Evolutionary conservation across 768 basidiomycete species (phyloP).

Genomic region (Suillus luteus): DNA sequence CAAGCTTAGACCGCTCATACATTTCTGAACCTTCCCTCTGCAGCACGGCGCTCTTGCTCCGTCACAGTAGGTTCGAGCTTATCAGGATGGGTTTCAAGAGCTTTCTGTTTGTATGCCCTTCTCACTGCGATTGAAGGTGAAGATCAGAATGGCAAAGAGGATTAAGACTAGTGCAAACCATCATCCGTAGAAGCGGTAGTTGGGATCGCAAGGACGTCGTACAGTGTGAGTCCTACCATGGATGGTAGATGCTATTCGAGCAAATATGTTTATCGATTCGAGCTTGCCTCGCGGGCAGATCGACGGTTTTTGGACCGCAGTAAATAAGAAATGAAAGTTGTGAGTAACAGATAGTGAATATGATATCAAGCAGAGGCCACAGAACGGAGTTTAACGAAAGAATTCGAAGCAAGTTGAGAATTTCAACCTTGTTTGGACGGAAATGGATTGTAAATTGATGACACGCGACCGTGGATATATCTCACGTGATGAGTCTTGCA

Average conservation of each 20-base stretch:
- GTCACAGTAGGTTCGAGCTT: conserved; percentile 59
- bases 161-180: conserved; percentile 35
- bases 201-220: conserved; percentile 48
- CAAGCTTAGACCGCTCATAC: conserved; percentile 40
- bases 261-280: not conserved
- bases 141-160: conserved; percentile 2
- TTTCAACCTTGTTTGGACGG: not conserved
- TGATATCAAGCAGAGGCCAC: not conserved
- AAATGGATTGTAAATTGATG: not conserved
- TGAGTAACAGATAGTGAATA: not conserved
- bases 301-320: not conserved
- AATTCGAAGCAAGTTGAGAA: conserved; percentile 1
- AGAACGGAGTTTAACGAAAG: not conserved
- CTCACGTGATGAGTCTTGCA: not conserved
- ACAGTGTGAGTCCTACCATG: conserved; percentile 37
- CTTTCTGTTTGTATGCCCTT: conserved; percentile 66
- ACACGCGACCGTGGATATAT: not conserved
- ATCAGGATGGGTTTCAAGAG: conserved; percentile 73
- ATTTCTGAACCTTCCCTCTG: conserved; percentile 62
- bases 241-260: conserved; percentile 19
- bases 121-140: conserved; percentile 46
- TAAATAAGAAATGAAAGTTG: not conserved
- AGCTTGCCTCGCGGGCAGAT: conserved; percentile 8
- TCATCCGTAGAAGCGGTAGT: conserved; percentile 52
- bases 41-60: conserved; percentile 51